These are phyloP conservation scores for Trichophaea hybrida DNA, from an alignment of 2,329 filamentous ascomycete genomes.

Conservation along the genomic window DNA sequence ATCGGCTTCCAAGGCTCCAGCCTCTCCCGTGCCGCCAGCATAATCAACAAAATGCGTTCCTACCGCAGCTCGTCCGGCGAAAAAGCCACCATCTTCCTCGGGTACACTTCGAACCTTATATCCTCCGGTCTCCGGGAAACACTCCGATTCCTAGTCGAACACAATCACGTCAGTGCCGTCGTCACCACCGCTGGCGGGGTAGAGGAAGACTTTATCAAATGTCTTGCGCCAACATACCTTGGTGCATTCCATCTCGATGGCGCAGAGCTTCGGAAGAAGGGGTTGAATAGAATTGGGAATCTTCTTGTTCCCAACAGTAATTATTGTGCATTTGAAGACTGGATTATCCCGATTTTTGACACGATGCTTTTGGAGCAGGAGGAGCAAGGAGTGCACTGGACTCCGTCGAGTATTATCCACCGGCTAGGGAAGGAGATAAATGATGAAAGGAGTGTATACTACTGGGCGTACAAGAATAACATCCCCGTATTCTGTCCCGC, in stretches of 20 bases:
- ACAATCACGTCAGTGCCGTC: constrained; percentile 81
- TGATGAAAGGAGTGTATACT: constrained; percentile 79
- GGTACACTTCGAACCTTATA: constrained; percentile 95
- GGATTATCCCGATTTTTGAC: constrained; percentile 91
- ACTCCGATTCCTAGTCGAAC: constrained; percentile 80
- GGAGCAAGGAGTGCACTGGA: constrained; percentile 73
- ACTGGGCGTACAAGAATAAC: constrained; percentile 94
- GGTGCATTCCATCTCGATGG: constrained; percentile 69
- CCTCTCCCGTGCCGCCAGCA: constrained; percentile 72
- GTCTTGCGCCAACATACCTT: constrained; percentile 83
- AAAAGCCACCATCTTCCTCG: constrained; percentile 84
- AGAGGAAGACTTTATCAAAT: constrained; percentile 98
- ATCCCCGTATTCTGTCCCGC: constrained; percentile 97
- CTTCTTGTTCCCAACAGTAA: constrained; percentile 92
- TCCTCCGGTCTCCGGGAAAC: constrained; percentile 88
- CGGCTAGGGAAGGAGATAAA: constrained; percentile 88
- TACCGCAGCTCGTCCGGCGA: constrained; percentile 69
- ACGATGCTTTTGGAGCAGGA: constrained; percentile 85
- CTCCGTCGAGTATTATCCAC: constrained; percentile 79
- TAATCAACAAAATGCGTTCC: constrained; percentile 86
- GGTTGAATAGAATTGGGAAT: constrained; percentile 92
- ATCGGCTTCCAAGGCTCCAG: constrained; percentile 78
- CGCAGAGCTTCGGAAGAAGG: constrained; percentile 62
- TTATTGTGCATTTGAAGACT: constrained; percentile 96
- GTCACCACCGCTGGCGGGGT: constrained; percentile 92